phyloP scores from a whole-genome alignment of 2,329 filamentous ascomycete genomes.

The Rhynchosporium secalis region DNA sequence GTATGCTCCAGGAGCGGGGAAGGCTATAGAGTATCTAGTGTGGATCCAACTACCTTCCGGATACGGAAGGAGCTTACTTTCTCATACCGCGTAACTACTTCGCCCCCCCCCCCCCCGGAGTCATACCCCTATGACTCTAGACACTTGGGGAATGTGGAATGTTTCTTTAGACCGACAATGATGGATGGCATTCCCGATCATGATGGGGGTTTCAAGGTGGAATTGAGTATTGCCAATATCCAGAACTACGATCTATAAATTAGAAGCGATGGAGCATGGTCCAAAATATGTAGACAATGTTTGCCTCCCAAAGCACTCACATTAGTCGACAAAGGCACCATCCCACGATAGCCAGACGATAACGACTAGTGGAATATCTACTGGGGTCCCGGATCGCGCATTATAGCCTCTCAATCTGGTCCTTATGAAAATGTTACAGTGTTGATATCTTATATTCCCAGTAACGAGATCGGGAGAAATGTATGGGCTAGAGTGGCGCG shows the following conservation, averaged over 20 bases:
- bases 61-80: no score
- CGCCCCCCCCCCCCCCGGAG: no score
- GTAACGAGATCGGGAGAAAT: neutral
- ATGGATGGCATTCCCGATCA: neutral
- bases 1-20: no score
- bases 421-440: slow-evolving; percentile 13
- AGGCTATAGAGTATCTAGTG: no score
- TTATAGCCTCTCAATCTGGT: slow-evolving; percentile 10
- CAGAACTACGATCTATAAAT: neutral
- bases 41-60: no score
- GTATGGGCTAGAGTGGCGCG: neutral
- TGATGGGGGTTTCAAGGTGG: neutral
- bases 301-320: neutral
- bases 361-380: slow-evolving; percentile 22
- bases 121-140: no score
- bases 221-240: neutral
- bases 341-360: slow-evolving; percentile 14
- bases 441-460: slow-evolving; percentile 17
- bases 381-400: slow-evolving; percentile 8
- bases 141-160: neutral
- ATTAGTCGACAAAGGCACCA: slow-evolving; percentile 2
- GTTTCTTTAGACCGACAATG: neutral
- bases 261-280: neutral
- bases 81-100: no score
- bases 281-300: neutral